Evolutionary conservation across 805 yeast species (phyloP).

Genomic region (Ascoidea rubescens): DNA sequence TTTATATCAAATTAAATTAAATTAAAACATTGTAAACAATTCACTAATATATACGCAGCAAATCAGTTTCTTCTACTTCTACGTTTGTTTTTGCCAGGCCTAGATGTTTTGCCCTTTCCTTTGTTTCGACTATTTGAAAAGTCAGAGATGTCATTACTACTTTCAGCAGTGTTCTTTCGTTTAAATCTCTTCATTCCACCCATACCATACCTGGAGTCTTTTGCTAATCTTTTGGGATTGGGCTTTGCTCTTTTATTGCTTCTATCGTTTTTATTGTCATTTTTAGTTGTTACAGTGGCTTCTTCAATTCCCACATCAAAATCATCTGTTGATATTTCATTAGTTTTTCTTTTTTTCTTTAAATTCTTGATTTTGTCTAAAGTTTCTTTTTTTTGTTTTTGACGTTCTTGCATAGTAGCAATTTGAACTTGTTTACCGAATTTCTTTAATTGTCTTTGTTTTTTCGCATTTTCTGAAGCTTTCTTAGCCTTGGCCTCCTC

Average conservation of each 20-base stretch:
- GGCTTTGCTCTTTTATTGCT: conserved; percentile 40
- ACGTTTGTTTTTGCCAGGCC: conserved; percentile 9
- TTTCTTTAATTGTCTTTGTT: conserved; percentile 89
- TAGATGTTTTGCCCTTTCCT: background rate
- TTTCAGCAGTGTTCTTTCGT: conserved; percentile 59
- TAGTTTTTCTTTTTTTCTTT: conserved; percentile 67
- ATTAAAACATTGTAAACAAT: no score
- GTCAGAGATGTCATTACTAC: conserved; percentile 49
- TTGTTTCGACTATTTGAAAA: background rate
- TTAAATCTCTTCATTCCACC: conserved; percentile 71
- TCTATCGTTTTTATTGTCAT: conserved; percentile 17
- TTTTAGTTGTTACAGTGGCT: conserved; percentile 41
- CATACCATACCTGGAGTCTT: conserved; percentile 58
- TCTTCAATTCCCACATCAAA: conserved; percentile 91
- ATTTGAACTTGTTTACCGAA: conserved; percentile 95
- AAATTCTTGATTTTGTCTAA: conserved; percentile 82
- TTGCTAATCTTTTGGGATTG: conserved; percentile 53
- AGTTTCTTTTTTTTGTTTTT: conserved; percentile 82
- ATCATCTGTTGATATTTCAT: conserved; percentile 44
- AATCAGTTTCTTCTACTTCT: no score
- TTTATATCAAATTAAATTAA: no score
- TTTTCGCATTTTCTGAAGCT: conserved; percentile 78
- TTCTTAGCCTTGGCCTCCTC: conserved; percentile 38
- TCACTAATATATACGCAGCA: no score
- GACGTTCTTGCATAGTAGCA: conserved; percentile 86